Conservation (phyloP, 306 rosid genomes). For the Sphenostylis stenocarpa region DNA sequence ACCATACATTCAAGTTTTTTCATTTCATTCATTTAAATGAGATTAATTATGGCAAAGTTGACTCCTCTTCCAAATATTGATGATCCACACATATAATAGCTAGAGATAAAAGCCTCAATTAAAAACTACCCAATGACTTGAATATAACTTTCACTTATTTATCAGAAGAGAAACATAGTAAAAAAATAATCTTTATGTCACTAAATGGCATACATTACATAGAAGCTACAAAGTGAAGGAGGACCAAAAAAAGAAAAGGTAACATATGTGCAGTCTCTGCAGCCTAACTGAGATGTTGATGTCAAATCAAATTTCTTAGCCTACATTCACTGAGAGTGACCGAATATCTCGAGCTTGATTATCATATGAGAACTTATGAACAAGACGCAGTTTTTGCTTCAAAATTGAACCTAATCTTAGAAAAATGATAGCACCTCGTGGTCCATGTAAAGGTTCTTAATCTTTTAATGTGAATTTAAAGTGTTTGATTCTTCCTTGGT, state of each 20-base stretch:
- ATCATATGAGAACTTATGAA: slow-evolving; percentile 36
- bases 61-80: background rate
- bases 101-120: background rate
- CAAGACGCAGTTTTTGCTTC: slow-evolving; percentile 41
- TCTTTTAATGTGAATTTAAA: slow-evolving; percentile 13
- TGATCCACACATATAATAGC: background rate
- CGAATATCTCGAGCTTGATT: slow-evolving; percentile 37
- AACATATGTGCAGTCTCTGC: background rate
- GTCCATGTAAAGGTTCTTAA: slow-evolving; percentile 20
- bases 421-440: slow-evolving; percentile 46
- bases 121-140: background rate
- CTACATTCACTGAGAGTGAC: slow-evolving; percentile 29
- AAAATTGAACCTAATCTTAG: slow-evolving; percentile 46
- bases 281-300: slow-evolving; percentile 35
- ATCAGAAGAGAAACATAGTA: background rate
- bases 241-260: background rate
- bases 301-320: slow-evolving; percentile 23
- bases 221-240: background rate
- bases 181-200: background rate
- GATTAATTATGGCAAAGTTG: background rate
- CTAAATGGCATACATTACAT: background rate
- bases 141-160: background rate
- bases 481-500: slow-evolving; percentile 47
- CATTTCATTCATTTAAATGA: background rate
- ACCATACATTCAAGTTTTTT: no score